Percentiles rank a stretch among this genome's conserved stretches.
Evolutionary conservation across 1,139 yeast species (phyloP).

Genomic region (Maudiozyma humilis): DNA sequence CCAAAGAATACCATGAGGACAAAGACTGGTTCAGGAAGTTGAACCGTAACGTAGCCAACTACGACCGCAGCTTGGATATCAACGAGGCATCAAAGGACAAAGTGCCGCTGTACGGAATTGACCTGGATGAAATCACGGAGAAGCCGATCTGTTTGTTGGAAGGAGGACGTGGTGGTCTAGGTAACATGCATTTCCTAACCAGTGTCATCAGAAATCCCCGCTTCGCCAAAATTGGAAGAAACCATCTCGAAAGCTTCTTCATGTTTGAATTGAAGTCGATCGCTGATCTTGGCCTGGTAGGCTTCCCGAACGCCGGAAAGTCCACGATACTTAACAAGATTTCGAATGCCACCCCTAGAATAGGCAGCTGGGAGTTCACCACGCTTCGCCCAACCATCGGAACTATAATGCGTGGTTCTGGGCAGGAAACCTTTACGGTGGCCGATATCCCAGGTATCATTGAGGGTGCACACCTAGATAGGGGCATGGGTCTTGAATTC

Average conservation of each 20-base stretch:
- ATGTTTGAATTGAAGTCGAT: slow-evolving; percentile 75
- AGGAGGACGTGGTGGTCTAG: slow-evolving; percentile 93
- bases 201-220: slow-evolving; percentile 79
- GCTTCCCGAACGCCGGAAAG: slow-evolving; percentile 94
- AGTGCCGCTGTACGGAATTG: slow-evolving; percentile 75
- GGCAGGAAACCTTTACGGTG: slow-evolving; percentile 75
- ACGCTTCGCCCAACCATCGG: slow-evolving; percentile 90
- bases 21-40: slow-evolving; percentile 59
- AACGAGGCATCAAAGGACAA: slow-evolving; percentile 57
- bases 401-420: slow-evolving; percentile 54
- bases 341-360: slow-evolving; percentile 79
- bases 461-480: slow-evolving; percentile 73
- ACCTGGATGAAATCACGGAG: slow-evolving; percentile 54
- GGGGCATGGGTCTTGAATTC: slow-evolving; percentile 91
- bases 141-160: slow-evolving; percentile 61
- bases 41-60: slow-evolving; percentile 52
- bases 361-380: slow-evolving; percentile 96
- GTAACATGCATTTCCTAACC: slow-evolving; percentile 90
- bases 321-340: slow-evolving; percentile 84
- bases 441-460: slow-evolving; percentile 97
- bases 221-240: slow-evolving; percentile 73
- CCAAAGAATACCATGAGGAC: slow-evolving; percentile 56
- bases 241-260: slow-evolving; percentile 57
- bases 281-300: slow-evolving; percentile 91
- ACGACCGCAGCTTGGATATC: slow-evolving; percentile 53